Conservation (phyloP, 192 early-diverging fungal genomes). For the Funneliformis mosseae region DNA sequence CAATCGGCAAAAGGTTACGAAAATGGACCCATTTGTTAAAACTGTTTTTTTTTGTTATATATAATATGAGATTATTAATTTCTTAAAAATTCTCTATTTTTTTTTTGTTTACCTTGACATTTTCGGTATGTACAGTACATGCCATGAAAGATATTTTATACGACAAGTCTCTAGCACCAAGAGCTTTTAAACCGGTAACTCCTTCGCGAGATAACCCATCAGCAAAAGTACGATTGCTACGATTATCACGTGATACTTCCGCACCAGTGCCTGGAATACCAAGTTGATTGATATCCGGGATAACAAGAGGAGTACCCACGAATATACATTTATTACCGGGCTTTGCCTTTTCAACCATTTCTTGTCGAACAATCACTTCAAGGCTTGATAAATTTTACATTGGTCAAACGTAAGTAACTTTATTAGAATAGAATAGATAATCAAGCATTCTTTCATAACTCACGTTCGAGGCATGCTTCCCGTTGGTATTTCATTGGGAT, state of each 20-base stretch:
- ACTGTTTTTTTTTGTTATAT: too few relatives aligned
- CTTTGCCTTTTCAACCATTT: slow-evolving; percentile 92
- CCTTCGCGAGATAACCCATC: slow-evolving; percentile 75
- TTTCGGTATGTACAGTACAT: slow-evolving; percentile 72
- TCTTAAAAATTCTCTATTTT: neutral
- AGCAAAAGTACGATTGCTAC: slow-evolving; percentile 37
- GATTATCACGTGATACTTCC: slow-evolving; percentile 59
- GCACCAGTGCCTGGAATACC: slow-evolving; percentile 64
- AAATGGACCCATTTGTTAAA: too few relatives aligned
- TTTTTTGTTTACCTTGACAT: slow-evolving; percentile 40
- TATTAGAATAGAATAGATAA: neutral
- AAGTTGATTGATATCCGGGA: slow-evolving; percentile 89
- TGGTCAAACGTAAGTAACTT: neutral
- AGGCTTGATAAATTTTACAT: slow-evolving; percentile 51
- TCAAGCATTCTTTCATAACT: slow-evolving; percentile 30
- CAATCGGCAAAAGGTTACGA: too few relatives aligned
- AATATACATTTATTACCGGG: slow-evolving; percentile 92
- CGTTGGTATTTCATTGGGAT: slow-evolving; percentile 92
- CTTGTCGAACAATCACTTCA: slow-evolving; percentile 93
- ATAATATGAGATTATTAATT: too few relatives aligned
- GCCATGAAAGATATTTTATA: slow-evolving; percentile 92
- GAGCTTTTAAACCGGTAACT: slow-evolving; percentile 79
- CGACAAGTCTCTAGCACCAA: slow-evolving; percentile 92
- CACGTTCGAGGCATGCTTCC: slow-evolving; percentile 96
- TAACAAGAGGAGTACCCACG: slow-evolving; percentile 86